Base-by-base conservation (phyloP, 148 eudicot genomes). In the Rhododendron vialii region DNA sequence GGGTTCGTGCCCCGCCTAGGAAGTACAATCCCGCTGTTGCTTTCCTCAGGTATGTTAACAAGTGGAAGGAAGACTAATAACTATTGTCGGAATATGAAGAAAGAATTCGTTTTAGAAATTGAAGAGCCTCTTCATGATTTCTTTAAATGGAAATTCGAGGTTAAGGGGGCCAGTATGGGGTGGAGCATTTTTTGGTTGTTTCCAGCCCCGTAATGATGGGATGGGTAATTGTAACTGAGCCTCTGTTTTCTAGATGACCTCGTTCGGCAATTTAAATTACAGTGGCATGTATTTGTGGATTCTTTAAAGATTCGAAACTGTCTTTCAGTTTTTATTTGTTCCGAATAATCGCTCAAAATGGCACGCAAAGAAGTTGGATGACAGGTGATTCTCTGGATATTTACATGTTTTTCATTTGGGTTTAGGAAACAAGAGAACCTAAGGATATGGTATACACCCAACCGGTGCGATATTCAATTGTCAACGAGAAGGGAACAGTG, bases 1-100 rank as follows among this genome's bases (percentile, higher is more conserved):
- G 99, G 76, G 95, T 95, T 14, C 96, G 98, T 86, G 99, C 99
- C 69, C 96, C 98, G 20, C 98, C 96, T 11, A 92, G 93, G 90
- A 93, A 71, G 76, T 71, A 95, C 79, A 95, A 93, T 80, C 96
- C 98, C 33, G 92, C 99, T 84, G 86, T 87, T 50, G 95, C 96
- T 17, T 97, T 97, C 89, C 95, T 96, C 73, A 93, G 93, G 87
- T 97, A 97, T 83, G 86, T 88, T 57, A 97, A 97, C 91, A 95
- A 94, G 91, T 95, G 98, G 98, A 97, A 95, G 88, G 98, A 90
- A 79, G 88, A 85, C 82, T 94, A 51, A 35, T 50, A 55, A 5
- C 71, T 41, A 55, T 43, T 43, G 5, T 36, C 28, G 83, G 83
- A 24, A 61, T 78, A 7, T 55, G 81, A 51, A 45, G 57, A 45